Base-by-base conservation (phyloP, 192 early-diverging fungal genomes). In the Pilobolus umbonatus region DNA sequence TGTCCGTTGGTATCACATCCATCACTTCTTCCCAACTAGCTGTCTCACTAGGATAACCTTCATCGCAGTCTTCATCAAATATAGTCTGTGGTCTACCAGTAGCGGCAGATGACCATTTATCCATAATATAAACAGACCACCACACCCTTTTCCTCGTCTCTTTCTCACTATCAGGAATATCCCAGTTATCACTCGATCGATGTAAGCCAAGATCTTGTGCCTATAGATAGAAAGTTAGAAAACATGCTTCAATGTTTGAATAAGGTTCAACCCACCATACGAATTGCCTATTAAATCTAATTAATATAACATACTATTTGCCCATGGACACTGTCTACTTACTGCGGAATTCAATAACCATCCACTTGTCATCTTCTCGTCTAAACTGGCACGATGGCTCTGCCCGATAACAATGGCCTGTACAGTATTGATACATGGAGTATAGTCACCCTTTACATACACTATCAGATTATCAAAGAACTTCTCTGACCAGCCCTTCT, bases 141-240 rank as follows among this genome's bases (percentile, higher is more conserved):
- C 87, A 91, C 2, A 86, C 78, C n/a, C 87, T 80, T 44, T 78
- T 80, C 21, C 89, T 66, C 22, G 81, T 73, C 61, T 88, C 84
- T 1, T 70, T 68, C 51, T 91, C 86, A n/a, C 72, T 61, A 17
- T 72, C 74, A 32, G 75, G 68, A 10, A 80, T 40, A 44, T 73
- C 70, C 80, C 82, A 84, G 15, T 69, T 71, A 4, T 75, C 67
- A 24, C 74, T 78, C 59, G 85, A 81, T 28, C 87, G 77, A 60
- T 91, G 87, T 49, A 91, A 75, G 9, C 89, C 89, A 45, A 91
- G 53, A 64, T 91, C 89, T 71, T 88, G 87, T 14, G 89, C 89
- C 75, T 58, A 57, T 26, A 36, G 1, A 21, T 56, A n/a, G 4
- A 24, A 19, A 39, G 5, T 28, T 15, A 45, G 19, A 26, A 31